phyloP scores from a whole-genome alignment of 805 yeast genomes.

The Debaryomyces maramus region DNA sequence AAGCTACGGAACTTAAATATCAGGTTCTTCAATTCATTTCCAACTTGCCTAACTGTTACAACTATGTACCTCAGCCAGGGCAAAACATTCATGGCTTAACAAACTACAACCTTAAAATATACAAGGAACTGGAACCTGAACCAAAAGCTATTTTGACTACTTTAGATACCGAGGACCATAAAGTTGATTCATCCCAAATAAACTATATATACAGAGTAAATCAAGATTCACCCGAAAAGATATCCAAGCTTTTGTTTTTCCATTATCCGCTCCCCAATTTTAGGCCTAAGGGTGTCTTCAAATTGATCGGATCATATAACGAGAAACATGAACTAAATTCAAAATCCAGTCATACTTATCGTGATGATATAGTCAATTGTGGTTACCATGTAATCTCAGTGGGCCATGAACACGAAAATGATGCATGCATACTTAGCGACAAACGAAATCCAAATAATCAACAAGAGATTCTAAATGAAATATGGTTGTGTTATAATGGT shows the following conservation, averaged over 20 bases:
- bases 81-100: constrained; percentile 33
- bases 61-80: constrained; percentile 17
- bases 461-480: constrained; percentile 8
- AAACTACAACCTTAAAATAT: constrained; percentile 34
- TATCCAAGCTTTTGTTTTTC: constrained; percentile 34
- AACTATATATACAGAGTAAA: constrained; percentile 32
- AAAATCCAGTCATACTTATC: constrained; percentile 26
- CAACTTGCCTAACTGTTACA: constrained; percentile 39
- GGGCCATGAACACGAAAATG: constrained; percentile 47
- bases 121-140: constrained; percentile 9
- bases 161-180: constrained; percentile 32
- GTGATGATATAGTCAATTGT: constrained; percentile 33
- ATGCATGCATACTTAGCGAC: constrained; percentile 35
- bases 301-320: constrained; percentile 39
- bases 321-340: constrained; percentile 36
- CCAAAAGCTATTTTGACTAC: constrained; percentile 29
- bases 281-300: constrained; percentile 39
- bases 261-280: constrained; percentile 45
- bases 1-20: constrained; percentile 8
- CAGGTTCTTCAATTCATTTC: constrained; percentile 28
- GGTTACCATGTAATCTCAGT: constrained; percentile 40
- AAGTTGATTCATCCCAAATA: constrained; percentile 33
- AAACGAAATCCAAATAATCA: constrained; percentile 6
- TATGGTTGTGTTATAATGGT: constrained; percentile 43
- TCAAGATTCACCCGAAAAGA: constrained; percentile 1